Percentiles rank a stretch among this genome's conserved stretches.
Conservation (phyloP, 2,329 filamentous ascomycete genomes). For the Torrubiellomyces zombiae region DNA sequence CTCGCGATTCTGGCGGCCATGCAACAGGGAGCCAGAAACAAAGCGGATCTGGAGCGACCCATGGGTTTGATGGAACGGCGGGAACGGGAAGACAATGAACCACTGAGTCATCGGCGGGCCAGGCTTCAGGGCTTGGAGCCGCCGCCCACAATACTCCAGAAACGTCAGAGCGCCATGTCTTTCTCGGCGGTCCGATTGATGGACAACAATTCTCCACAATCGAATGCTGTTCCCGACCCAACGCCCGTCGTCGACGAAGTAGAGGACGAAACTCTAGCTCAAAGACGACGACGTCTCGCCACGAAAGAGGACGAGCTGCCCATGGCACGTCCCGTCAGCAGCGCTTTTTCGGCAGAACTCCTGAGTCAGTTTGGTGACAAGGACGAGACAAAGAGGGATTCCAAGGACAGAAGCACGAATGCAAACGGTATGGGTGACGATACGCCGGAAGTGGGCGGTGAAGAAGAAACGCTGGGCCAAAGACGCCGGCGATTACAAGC, state of each 20-base stretch:
- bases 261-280: slow-evolving; percentile 48
- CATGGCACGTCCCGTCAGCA: slow-evolving; percentile 40
- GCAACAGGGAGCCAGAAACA: slow-evolving; percentile 32
- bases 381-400: slow-evolving; percentile 19
- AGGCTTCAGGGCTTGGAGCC: slow-evolving; percentile 51
- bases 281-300: slow-evolving; percentile 48
- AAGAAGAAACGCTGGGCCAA: slow-evolving; percentile 67
- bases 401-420: not conserved
- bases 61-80: slow-evolving; percentile 64
- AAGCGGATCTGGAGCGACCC: slow-evolving; percentile 43
- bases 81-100: slow-evolving; percentile 84
- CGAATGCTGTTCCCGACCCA: slow-evolving; percentile 8
- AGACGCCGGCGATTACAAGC: slow-evolving; percentile 58
- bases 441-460: slow-evolving; percentile 18
- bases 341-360: slow-evolving; percentile 52
- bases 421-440: slow-evolving; percentile 20
- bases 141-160: slow-evolving; percentile 20
- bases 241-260: slow-evolving; percentile 39
- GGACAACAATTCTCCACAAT: slow-evolving; percentile 1
- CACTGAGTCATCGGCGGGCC: slow-evolving; percentile 60
- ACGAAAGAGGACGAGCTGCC: slow-evolving; percentile 36
- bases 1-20: slow-evolving; percentile 60
- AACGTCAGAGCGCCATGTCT: slow-evolving; percentile 28
- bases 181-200: slow-evolving; percentile 13
- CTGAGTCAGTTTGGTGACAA: slow-evolving; percentile 45